Evolutionary conservation across 805 yeast genomes (phyloP).

Genomic region (Kurtzmaniella cleridarum): DNA sequence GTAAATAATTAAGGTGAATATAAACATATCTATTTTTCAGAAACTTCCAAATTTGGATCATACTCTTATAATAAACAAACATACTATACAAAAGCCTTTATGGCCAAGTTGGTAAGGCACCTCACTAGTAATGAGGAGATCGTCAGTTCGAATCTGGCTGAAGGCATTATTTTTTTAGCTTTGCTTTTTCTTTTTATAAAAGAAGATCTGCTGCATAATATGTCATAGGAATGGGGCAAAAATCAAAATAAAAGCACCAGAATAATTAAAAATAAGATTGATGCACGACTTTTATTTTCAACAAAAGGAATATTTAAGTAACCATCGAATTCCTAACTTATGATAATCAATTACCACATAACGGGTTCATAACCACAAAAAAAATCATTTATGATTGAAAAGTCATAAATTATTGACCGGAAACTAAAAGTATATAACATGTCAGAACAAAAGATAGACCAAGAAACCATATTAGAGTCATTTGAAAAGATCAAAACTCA

Average conservation of each 20-base stretch:
- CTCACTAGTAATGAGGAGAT: constrained; percentile 15
- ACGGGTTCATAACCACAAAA: too few species aligned
- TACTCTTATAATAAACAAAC: too few species aligned
- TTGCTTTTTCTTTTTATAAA: background rate
- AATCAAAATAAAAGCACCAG: too few species aligned
- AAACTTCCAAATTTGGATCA: too few species aligned
- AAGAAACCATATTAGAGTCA: constrained; percentile 25
- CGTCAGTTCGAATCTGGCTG: constrained; percentile 15
- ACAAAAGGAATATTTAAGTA: too few species aligned
- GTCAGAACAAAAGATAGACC: constrained; percentile 18
- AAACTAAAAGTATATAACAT: background rate
- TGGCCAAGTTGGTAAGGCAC: constrained; percentile 17
- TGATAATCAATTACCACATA: too few species aligned
- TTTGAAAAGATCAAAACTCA: constrained; percentile 66
- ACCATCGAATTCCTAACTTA: too few species aligned
- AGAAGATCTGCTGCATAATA: background rate
- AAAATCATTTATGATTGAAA: too few species aligned
- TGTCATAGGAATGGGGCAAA: background rate
- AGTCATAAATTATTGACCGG: background rate
- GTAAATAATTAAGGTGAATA: too few species aligned
- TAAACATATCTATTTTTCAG: too few species aligned
- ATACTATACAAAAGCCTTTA: constrained; percentile 7
- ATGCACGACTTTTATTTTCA: too few species aligned
- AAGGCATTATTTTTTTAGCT: constrained; percentile 8
- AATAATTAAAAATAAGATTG: too few species aligned